These are phyloP conservation scores for Pulicaria dysenterica DNA, from an alignment of 129 eudicot genomes.

Conservation along the genomic window DNA sequence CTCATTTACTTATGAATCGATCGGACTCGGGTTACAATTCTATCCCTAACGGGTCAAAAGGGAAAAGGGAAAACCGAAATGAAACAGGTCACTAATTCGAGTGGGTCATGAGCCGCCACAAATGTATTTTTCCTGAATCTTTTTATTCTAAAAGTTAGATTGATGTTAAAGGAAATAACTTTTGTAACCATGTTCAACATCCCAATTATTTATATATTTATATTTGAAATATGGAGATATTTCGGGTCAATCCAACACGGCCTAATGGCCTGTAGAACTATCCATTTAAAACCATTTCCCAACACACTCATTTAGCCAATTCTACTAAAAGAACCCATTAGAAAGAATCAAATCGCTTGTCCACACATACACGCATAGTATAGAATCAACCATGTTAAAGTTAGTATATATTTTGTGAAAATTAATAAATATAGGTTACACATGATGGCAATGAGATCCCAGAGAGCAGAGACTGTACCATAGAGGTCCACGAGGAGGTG, in stretches of 20 bases:
- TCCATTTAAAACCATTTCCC: too few relatives aligned
- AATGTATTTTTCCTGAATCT: not conserved
- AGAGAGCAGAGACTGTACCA: slow-evolving; percentile 47
- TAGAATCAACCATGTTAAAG: not conserved
- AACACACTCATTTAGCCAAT: not conserved
- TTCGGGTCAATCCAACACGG: not conserved
- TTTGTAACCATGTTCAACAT: not conserved
- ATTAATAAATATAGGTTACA: not conserved
- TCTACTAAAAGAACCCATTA: not conserved
- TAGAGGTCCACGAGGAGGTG: slow-evolving; percentile 92
- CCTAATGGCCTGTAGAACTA: not conserved
- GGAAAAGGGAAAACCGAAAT: not conserved
- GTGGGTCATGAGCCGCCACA: not conserved
- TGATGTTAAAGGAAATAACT: not conserved
- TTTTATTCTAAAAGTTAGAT: not conserved
- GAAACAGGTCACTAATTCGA: not conserved
- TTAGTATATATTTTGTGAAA: too few relatives aligned
- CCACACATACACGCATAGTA: not conserved
- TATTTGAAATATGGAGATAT: too few relatives aligned
- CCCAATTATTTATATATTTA: not conserved
- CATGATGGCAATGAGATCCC: not conserved
- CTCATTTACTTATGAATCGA: not conserved
- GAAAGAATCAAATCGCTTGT: not conserved
- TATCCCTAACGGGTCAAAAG: not conserved
- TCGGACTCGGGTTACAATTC: not conserved